Evolutionary conservation across 306 rosid genomes (phyloP).

Genomic region (Cicer arietinum): DNA sequence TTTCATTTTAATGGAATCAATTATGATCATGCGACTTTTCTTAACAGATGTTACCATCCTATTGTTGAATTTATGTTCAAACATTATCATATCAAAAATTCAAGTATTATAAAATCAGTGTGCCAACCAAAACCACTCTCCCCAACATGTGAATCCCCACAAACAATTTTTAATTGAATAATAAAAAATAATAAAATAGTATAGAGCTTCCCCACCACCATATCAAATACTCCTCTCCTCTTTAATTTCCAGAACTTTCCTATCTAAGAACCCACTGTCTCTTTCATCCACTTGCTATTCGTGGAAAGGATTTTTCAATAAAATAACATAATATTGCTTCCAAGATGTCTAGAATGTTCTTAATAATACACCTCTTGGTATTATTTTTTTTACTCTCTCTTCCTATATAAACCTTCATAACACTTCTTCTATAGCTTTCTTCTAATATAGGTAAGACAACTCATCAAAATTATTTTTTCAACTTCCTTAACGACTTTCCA

Average conservation of each 20-base stretch:
- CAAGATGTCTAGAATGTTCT: constrained; percentile 60
- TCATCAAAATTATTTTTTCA: constrained; percentile 21
- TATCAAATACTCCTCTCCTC: not conserved
- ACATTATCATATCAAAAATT: not conserved
- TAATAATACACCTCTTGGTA: not conserved
- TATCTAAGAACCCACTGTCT: constrained; percentile 25
- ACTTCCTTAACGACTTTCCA: constrained; percentile 55
- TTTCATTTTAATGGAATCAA: not conserved
- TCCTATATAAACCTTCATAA: constrained; percentile 36
- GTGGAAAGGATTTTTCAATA: constrained; percentile 23
- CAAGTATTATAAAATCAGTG: not conserved
- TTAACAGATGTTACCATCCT: constrained; percentile 21
- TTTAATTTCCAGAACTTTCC: constrained; percentile 68
- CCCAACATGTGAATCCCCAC: constrained; percentile 47
- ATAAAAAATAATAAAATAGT: not conserved
- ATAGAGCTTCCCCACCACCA: constrained; percentile 15
- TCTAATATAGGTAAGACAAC: not conserved
- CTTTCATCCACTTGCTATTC: constrained; percentile 44
- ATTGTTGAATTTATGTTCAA: constrained; percentile 9
- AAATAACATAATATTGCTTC: constrained; percentile 26
- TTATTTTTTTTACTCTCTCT: not conserved
- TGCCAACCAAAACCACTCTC: constrained; percentile 41
- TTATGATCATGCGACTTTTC: not conserved
- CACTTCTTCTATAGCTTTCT: constrained; percentile 10
- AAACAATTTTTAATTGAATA: not conserved